Evolutionary conservation across 768 basidiomycete genomes (phyloP), one percentile per base, ranked within the genome.

Genomic region (Boletus rubropictus): DNA sequence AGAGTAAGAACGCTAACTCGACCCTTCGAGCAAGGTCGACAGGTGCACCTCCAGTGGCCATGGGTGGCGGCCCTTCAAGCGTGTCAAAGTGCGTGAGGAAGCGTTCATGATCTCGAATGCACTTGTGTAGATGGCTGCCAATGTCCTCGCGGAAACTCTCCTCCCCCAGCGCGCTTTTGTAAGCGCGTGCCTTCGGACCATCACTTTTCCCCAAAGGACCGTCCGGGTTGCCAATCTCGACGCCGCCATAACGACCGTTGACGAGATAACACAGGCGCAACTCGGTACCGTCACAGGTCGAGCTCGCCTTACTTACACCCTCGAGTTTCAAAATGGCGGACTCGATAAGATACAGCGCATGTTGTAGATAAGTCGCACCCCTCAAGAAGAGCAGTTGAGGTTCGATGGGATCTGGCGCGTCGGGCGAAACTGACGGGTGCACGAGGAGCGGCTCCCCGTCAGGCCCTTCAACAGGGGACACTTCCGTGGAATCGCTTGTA

Each of bases 361-460:
- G 83, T 54, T 89, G 88, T 3, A 93, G 74, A 65, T 88, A 84
- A 3, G 89, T 82, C 3, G 88, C 83, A 3, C 86, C 91, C 38
- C 91, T 82, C 24, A 89, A 71, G 69, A 94, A 94, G 25, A 90
- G 67, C 20, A 88, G 69, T 58, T 93, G 91, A 0, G 81, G 83
- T 60, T 94, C 91, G 46, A 93, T 81, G 31, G 92, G 88, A 48
- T 91, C 87, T 0, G 91, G 90, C 10, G 88, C 84, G 52, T 85
- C 81, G 5, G 86, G 82, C 4, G 80, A 75, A 27, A 81, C 76
- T 6, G 87, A 89, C 4, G 85, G 82, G 59, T 89, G 88, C n/a
- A 82, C 62, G 32, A 74, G 62, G 15, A 74, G 63, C 0, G 71
- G 68, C 42, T 80, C 82, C 12, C 72, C 75, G 44, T 80, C 79